Base-by-base conservation (phyloP, 176 grass and related monocot species). In the Ensete ventricosum region DNA sequence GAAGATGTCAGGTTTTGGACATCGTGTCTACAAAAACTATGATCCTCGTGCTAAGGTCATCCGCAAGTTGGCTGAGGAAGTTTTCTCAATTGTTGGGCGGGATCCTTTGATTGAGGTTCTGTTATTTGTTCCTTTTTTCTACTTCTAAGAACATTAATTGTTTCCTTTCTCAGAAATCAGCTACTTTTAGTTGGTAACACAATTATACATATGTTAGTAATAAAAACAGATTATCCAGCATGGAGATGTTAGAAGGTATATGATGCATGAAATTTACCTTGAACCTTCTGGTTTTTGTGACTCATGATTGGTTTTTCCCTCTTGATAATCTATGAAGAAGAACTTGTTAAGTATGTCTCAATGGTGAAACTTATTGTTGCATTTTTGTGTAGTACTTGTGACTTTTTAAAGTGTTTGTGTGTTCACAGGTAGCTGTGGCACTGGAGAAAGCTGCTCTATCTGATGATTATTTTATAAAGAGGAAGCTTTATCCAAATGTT, bases 401-500 rank as follows among this genome's bases (percentile, higher is more conserved):
- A 20, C 1, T 17, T 74, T 0, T 58, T 57, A 11, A 20, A 64
- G 21, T 63, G 7, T 23, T 58, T 52, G 24, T 48, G 79, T 20
- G 11, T 65, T 85, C 17, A 34, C 78, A 99, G 95, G 95, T 99
- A 0, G 90, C 90, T 63, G 85, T 99, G 87, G 90, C 95, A 65
- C 67, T 99, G 73, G 90, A 99, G 80, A 99, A 99, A 81, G 90
- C 95, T 83, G 90, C 95, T 73, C 59, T 99, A 53, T 99, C 95
- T 73, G 95, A 99, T 13, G 86, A 91, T 19, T 94, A 99, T 80
- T 99, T 99, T 77, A 71, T 99, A 60, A 94, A 94, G 84, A 91
- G 95, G 84, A 99, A 91, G 86, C 80, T 99, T 9, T 94, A 99
- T 87, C 95, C 95, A 22, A 99, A 94, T 89, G 95, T 99, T 59